phyloP scores from a whole-genome alignment of 106 monocot species.

The Xerophyta viscosa region DNA sequence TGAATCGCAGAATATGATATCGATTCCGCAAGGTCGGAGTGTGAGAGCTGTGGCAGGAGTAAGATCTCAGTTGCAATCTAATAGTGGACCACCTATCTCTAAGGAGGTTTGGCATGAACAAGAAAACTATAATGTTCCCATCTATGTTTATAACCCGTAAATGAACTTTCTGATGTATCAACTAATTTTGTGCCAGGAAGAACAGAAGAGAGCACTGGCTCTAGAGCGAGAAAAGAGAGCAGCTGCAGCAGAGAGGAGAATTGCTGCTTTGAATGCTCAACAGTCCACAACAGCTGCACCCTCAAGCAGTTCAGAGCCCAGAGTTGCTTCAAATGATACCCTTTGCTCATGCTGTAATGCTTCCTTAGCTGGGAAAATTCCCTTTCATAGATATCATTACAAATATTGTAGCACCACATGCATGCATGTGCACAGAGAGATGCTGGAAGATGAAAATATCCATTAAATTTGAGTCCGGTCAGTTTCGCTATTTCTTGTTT shows the following conservation, averaged over 20 bases:
- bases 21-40: conserved; percentile 4
- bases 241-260: conserved; percentile 83
- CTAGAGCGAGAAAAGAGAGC: conserved; percentile 86
- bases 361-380: conserved; percentile 77
- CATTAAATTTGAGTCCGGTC: too few species aligned
- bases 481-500: too few species aligned
- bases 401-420: conserved; percentile 94
- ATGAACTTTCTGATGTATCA: too few species aligned
- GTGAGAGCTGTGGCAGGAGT: conserved; percentile 7
- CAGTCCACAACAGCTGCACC: conserved; percentile 3
- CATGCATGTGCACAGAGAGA: conserved; percentile 86
- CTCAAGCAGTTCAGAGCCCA: conserved; percentile 12
- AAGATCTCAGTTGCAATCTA: conserved; percentile 9
- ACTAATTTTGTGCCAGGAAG: conserved; percentile 50
- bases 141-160: too few species aligned
- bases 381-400: conserved; percentile 91
- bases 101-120: conserved; percentile 22
- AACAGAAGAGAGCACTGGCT: conserved; percentile 29
- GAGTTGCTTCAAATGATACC: conserved; percentile 10
- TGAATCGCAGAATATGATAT: conserved; percentile 11
- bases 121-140: too few species aligned
- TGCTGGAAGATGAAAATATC: conserved; percentile 57
- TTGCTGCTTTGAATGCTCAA: conserved; percentile 50
- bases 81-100: conserved; percentile 5
- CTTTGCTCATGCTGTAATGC: conserved; percentile 62